These are phyloP conservation scores for Geosmithia morbida DNA, from an alignment of 2,329 filamentous ascomycete species.

Conservation along the genomic window DNA sequence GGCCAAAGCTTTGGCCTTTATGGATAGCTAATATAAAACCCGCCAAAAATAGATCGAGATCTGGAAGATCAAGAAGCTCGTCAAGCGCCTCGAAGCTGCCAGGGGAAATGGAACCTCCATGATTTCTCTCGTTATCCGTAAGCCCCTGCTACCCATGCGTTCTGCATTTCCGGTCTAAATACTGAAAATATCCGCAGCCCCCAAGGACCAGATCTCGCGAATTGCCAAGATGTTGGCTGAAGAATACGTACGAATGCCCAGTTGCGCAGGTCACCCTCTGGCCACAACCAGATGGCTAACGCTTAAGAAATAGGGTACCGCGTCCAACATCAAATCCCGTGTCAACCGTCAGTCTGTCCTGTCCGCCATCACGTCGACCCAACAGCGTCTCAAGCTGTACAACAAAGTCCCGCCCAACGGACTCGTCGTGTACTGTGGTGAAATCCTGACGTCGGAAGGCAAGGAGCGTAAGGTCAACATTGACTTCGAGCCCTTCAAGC, in stretches of 20 bases:
- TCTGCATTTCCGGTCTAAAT: background rate
- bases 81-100: constrained; percentile 94
- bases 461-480: constrained; percentile 99
- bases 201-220: constrained; percentile 95
- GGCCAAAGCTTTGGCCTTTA: background rate
- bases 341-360: constrained; percentile 97
- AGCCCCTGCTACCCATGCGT: constrained; percentile 17
- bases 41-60: constrained; percentile 45
- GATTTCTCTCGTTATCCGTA: constrained; percentile 98
- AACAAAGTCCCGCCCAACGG: constrained; percentile 98
- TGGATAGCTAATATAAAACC: background rate
- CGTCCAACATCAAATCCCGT: constrained; percentile 98
- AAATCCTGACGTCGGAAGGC: constrained; percentile 97
- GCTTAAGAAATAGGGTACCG: constrained; percentile 55
- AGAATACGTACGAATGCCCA: constrained; percentile 66
- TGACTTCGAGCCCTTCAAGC: constrained; percentile 99
- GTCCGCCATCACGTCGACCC: constrained; percentile 96
- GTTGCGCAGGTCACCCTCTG: background rate
- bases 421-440: constrained; percentile 96
- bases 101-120: constrained; percentile 98
- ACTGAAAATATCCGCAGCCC: constrained; percentile 40
- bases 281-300: background rate
- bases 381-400: constrained; percentile 97
- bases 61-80: constrained; percentile 99
- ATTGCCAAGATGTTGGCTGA: constrained; percentile 99